phyloP scores from a whole-genome alignment of 495 filamentous ascomycete species.

The Penicillium simplicissimum region DNA sequence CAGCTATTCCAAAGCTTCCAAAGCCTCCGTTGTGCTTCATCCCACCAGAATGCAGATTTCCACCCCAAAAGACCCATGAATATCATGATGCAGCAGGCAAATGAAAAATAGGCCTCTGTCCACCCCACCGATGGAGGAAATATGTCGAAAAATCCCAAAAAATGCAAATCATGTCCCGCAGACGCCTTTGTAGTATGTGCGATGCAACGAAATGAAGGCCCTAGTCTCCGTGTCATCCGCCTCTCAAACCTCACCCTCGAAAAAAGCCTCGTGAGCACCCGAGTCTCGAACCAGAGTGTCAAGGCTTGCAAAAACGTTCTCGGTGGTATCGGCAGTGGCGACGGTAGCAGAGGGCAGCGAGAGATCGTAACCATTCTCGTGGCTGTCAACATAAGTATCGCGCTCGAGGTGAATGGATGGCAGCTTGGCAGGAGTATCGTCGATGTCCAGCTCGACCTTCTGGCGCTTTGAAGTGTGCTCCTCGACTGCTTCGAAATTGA shows the following conservation, averaged over 20 bases:
- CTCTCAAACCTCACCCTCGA: neutral
- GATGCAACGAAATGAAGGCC: neutral
- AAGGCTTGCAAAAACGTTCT: neutral
- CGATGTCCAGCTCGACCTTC: neutral
- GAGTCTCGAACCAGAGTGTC: neutral
- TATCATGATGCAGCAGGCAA: neutral
- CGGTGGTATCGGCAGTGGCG: neutral
- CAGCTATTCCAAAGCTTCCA: neutral
- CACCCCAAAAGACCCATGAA: neutral
- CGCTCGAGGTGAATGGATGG: neutral
- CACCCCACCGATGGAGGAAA: neutral
- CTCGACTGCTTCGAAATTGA: neutral
- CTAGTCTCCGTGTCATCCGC: neutral
- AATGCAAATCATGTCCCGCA: neutral
- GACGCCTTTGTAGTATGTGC: neutral
- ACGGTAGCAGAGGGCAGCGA: neutral
- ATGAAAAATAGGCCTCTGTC: neutral
- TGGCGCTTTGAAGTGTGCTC: neutral
- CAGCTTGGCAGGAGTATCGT: neutral
- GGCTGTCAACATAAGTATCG: neutral
- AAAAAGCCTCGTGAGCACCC: neutral
- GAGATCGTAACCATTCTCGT: neutral
- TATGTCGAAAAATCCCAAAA: neutral
- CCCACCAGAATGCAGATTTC: neutral
- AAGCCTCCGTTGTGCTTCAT: neutral